These are phyloP conservation scores for Coniochaeta sp. DNA, from an alignment of 2,329 filamentous ascomycete species.

Conservation along the genomic window DNA sequence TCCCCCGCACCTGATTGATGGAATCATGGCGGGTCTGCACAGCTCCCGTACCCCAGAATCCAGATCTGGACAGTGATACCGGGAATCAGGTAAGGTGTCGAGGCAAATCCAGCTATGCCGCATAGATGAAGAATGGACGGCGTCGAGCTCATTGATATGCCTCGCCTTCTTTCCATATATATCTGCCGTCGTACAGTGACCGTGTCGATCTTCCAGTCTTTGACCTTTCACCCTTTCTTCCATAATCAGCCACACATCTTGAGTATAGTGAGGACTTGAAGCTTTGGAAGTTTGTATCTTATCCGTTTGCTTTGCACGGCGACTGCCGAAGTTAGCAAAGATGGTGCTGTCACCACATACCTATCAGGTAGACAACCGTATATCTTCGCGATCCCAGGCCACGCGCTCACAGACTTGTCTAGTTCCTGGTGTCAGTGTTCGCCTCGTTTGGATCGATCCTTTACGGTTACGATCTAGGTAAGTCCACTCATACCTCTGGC, in stretches of 20 bases:
- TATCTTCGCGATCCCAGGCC: not conserved
- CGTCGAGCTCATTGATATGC: not conserved
- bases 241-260: not conserved
- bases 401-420: not conserved
- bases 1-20: not conserved
- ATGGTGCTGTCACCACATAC: constrained; percentile 12
- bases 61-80: not conserved
- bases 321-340: not conserved
- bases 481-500: not conserved
- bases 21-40: not conserved
- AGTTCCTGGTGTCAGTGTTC: constrained; percentile 44
- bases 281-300: not conserved
- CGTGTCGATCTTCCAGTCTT: not conserved
- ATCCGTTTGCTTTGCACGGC: not conserved
- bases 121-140: not conserved
- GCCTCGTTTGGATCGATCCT: constrained; percentile 48
- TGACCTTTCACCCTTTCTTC: not conserved
- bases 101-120: not conserved
- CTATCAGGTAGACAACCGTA: constrained; percentile 15
- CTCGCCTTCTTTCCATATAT: not conserved
- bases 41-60: not conserved
- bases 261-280: not conserved
- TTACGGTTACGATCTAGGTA: constrained; percentile 44
- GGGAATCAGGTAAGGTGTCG: not conserved
- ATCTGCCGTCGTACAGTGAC: not conserved